Percentiles rank a stretch among this genome's conserved stretches.
phyloP scores from a whole-genome alignment of 1,139 yeast genomes.

The Magnusiomyces ingens region DNA sequence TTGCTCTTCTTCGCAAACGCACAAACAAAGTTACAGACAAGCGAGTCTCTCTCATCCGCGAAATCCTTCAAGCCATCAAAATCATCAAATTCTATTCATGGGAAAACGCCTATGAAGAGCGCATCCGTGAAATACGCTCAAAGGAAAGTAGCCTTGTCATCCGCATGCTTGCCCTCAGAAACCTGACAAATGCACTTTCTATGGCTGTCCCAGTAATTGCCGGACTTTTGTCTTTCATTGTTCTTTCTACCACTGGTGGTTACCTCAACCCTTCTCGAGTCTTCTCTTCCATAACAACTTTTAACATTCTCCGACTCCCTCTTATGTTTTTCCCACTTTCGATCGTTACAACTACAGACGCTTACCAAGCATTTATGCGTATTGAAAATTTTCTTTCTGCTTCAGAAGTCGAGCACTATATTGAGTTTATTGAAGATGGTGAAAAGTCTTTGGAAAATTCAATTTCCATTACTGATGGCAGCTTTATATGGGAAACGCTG shows the following conservation, averaged over 20 bases:
- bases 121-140: constrained; percentile 42
- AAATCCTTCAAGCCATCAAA: constrained; percentile 56
- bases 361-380: constrained; percentile 54
- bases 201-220: constrained; percentile 61
- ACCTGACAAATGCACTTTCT: constrained; percentile 50
- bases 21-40: constrained; percentile 51
- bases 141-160: constrained; percentile 36
- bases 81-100: constrained; percentile 68
- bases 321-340: constrained; percentile 65
- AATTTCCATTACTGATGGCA: constrained; percentile 45
- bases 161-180: constrained; percentile 35
- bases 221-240: constrained; percentile 67
- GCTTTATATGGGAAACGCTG: constrained; percentile 61
- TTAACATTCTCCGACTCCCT: constrained; percentile 63
- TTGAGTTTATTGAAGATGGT: constrained; percentile 33
- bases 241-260: constrained; percentile 52
- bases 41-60: constrained; percentile 55
- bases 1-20: constrained; percentile 33
- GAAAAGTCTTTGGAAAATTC: constrained; percentile 34
- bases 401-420: constrained; percentile 31
- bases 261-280: constrained; percentile 57
- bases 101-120: constrained; percentile 53
- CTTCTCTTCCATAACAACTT: constrained; percentile 71
- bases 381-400: constrained; percentile 49
- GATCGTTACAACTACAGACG: constrained; percentile 55